Conservation (phyloP, 495 filamentous ascomycete genomes). For the Xylaria scruposa region DNA sequence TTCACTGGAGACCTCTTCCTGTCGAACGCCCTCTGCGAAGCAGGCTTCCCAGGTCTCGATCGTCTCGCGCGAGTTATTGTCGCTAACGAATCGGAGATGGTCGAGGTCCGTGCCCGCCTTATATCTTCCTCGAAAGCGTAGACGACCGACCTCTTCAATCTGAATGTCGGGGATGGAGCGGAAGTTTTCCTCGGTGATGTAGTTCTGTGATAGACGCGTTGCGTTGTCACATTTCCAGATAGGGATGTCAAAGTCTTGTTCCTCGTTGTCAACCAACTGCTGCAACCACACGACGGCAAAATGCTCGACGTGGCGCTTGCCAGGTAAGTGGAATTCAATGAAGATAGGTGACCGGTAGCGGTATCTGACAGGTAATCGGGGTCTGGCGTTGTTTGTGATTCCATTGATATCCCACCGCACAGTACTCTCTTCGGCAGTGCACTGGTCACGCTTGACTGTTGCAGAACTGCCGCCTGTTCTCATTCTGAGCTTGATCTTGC, state of each 20-base stretch:
- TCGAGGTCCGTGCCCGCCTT: constrained; percentile 89
- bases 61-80: constrained; percentile 89
- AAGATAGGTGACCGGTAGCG: constrained; percentile 87
- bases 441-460: constrained; percentile 66
- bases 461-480: constrained; percentile 86
- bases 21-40: constrained; percentile 79
- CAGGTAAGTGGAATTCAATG: constrained; percentile 78
- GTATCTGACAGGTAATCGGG: constrained; percentile 86
- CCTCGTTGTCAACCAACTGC: constrained; percentile 79
- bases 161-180: constrained; percentile 70
- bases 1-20: constrained; percentile 67
- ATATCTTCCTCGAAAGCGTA: constrained; percentile 80
- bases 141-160: constrained; percentile 73
- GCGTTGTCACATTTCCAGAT: constrained; percentile 82
- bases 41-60: constrained; percentile 95
- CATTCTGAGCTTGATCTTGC: constrained; percentile 80
- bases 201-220: constrained; percentile 84
- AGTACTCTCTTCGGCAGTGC: constrained; percentile 64
- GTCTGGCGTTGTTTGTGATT: constrained; percentile 55
- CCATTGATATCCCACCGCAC: constrained; percentile 72
- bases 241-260: constrained; percentile 77
- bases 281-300: constrained; percentile 88
- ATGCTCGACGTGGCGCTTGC: constrained; percentile 71
- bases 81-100: constrained; percentile 81
- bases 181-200: constrained; percentile 77